Conservation (phyloP, 148 eudicot species). For the Rhododendron vialii region DNA sequence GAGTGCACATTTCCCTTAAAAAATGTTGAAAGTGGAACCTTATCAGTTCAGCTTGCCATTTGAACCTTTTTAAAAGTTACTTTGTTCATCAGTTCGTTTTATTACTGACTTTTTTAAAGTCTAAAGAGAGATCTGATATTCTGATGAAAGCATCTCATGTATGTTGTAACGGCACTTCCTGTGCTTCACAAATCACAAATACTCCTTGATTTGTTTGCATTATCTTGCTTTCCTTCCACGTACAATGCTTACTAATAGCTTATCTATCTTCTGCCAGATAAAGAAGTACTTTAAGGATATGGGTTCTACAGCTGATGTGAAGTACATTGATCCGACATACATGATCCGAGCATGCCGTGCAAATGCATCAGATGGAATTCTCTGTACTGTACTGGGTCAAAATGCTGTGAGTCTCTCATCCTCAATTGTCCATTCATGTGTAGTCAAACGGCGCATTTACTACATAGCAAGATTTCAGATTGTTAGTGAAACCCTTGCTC, state of each 20-base stretch:
- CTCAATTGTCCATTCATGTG: background rate
- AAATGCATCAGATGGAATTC: slow-evolving; percentile 98
- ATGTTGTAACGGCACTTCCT: background rate
- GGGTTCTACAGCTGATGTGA: slow-evolving; percentile 81
- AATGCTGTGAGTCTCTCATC: slow-evolving; percentile 69
- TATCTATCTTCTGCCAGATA: slow-evolving; percentile 30
- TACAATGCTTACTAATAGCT: background rate
- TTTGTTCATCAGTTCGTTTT: background rate
- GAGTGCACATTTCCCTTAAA: background rate
- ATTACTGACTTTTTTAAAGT: background rate
- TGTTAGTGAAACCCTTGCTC: background rate
- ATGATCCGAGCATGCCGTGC: slow-evolving; percentile 98
- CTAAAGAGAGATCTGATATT: background rate
- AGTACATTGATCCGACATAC: slow-evolving; percentile 96
- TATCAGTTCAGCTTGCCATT: background rate
- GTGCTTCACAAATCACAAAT: background rate
- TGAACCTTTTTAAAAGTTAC: background rate
- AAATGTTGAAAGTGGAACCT: background rate
- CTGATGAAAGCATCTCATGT: background rate
- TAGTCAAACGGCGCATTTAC: background rate
- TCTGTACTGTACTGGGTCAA: slow-evolving; percentile 95
- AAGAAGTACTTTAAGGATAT: slow-evolving; percentile 78
- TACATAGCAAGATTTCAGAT: background rate
- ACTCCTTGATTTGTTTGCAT: background rate
- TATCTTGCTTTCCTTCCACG: background rate